phyloP scores from a whole-genome alignment of 768 basidiomycete genomes.

The Lentinula raphanica region DNA sequence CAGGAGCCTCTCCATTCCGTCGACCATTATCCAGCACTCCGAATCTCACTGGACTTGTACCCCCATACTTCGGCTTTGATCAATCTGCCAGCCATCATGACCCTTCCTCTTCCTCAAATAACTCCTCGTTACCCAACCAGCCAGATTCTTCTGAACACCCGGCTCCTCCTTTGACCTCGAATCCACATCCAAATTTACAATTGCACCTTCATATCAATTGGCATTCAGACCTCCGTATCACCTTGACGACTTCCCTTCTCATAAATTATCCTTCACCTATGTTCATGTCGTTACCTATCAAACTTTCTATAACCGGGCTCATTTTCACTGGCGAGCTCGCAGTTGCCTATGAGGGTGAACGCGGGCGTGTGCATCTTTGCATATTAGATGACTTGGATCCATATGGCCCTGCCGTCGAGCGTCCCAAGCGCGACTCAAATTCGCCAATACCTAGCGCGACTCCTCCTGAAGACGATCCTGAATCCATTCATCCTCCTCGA shows the following conservation, averaged over 20 bases:
- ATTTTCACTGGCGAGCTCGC: slow-evolving; percentile 84
- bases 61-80: neutral
- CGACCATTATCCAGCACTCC: slow-evolving; percentile 28
- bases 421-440: slow-evolving; percentile 42
- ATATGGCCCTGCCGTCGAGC: slow-evolving; percentile 64
- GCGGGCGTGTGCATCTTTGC: slow-evolving; percentile 76
- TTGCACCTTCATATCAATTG: slow-evolving; percentile 82
- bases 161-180: slow-evolving; percentile 21
- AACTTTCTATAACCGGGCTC: slow-evolving; percentile 86
- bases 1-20: slow-evolving; percentile 1
- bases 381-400: slow-evolving; percentile 86
- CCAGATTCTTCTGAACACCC: slow-evolving; percentile 8
- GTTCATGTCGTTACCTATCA: slow-evolving; percentile 97
- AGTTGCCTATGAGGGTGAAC: slow-evolving; percentile 85
- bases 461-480: slow-evolving; percentile 62
- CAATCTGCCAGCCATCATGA: neutral
- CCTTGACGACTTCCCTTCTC: slow-evolving; percentile 85
- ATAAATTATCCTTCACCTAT: slow-evolving; percentile 95
- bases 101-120: slow-evolving; percentile 4
- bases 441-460: slow-evolving; percentile 29
- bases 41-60: slow-evolving; percentile 21
- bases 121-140: slow-evolving; percentile 1
- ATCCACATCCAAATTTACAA: slow-evolving; percentile 68
- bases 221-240: slow-evolving; percentile 84
- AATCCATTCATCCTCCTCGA: slow-evolving; percentile 34